These are phyloP conservation scores for Colletotrichum trifolii DNA, from an alignment of 2,329 filamentous ascomycete genomes.

Conservation along the genomic window DNA sequence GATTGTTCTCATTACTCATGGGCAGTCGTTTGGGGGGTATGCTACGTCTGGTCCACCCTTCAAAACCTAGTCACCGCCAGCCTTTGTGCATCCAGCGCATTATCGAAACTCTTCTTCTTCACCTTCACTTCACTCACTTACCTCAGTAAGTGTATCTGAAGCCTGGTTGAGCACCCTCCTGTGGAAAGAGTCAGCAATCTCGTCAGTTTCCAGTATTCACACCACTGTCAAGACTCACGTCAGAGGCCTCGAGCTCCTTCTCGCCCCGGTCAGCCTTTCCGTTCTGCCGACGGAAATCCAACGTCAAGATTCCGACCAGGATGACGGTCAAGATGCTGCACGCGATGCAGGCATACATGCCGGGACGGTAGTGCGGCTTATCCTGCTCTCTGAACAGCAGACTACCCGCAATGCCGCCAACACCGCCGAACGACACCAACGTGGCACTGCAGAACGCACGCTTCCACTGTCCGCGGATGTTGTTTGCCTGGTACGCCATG, in stretches of 20 bases:
- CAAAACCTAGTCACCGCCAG: neutral
- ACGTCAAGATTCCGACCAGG: slow-evolving; percentile 54
- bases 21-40: slow-evolving; percentile 14
- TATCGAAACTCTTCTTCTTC: slow-evolving; percentile 16
- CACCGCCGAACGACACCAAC: slow-evolving; percentile 79
- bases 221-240: slow-evolving; percentile 52
- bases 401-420: slow-evolving; percentile 82
- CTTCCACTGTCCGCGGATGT: slow-evolving; percentile 91
- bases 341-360: slow-evolving; percentile 66
- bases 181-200: slow-evolving; percentile 8
- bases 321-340: slow-evolving; percentile 59
- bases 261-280: slow-evolving; percentile 63
- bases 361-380: slow-evolving; percentile 63
- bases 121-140: neutral
- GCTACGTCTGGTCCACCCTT: neutral
- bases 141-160: slow-evolving; percentile 50
- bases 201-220: neutral
- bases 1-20: slow-evolving; percentile 13
- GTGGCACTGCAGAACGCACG: slow-evolving; percentile 82
- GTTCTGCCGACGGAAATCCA: slow-evolving; percentile 58
- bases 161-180: slow-evolving; percentile 40
- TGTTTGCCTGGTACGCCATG: slow-evolving; percentile 87
- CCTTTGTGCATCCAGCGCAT: neutral
- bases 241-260: slow-evolving; percentile 60
- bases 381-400: slow-evolving; percentile 76